Percentiles rank a stretch among this genome's conserved stretches.
These are phyloP conservation scores for Leucosporidium creatinivorum DNA, from an alignment of 768 basidiomycete genomes.

Conservation along the genomic window DNA sequence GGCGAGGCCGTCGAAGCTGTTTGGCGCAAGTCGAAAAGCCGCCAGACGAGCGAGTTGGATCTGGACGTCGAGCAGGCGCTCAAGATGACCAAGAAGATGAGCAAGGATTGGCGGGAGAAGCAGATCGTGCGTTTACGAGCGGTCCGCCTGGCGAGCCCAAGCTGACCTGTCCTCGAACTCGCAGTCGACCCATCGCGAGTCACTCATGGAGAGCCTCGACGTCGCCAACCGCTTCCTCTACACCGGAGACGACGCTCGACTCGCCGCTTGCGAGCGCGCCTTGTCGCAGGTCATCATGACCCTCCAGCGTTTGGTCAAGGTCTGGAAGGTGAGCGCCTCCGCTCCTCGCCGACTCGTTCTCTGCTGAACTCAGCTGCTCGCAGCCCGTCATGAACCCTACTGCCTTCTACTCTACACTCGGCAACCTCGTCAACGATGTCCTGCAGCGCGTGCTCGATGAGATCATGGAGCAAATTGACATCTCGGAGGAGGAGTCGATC, in stretches of 20 bases:
- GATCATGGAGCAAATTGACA: constrained; percentile 43
- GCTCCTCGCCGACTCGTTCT: background rate
- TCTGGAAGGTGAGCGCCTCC: constrained; percentile 41
- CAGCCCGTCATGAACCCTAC: constrained; percentile 42
- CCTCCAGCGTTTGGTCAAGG: constrained; percentile 41
- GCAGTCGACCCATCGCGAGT: constrained; percentile 37
- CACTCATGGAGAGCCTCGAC: constrained; percentile 39
- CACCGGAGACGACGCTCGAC: constrained; percentile 33
- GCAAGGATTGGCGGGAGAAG: constrained; percentile 26
- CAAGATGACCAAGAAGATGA: constrained; percentile 20
- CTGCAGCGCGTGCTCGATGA: constrained; percentile 40
- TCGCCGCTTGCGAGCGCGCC: constrained; percentile 35
- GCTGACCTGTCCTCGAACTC: background rate
- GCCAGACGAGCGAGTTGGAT: constrained; percentile 29
- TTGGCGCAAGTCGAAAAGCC: constrained; percentile 8
- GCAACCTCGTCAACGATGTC: constrained; percentile 41
- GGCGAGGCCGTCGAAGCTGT: constrained; percentile 29
- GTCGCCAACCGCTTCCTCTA: constrained; percentile 38
- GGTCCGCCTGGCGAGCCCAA: background rate
- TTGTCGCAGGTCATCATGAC: constrained; percentile 41
- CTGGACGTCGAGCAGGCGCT: constrained; percentile 23
- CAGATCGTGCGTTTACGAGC: constrained; percentile 33
- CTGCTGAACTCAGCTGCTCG: background rate
- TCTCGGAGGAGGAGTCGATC: constrained; percentile 45
- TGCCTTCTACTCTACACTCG: constrained; percentile 38